Conservation (phyloP, 805 yeast species). For the Pichia exigua region DNA sequence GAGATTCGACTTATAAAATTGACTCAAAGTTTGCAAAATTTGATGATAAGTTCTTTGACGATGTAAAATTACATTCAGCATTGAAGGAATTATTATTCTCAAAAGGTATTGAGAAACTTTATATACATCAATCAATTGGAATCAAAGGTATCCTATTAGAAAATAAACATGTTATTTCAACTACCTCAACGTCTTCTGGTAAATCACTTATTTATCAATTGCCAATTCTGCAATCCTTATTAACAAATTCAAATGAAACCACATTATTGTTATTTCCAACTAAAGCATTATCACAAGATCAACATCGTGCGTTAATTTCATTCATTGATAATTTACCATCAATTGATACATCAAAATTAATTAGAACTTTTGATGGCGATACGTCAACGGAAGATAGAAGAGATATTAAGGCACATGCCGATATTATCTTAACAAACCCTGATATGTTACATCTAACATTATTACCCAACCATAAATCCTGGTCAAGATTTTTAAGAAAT, state of each 20-base stretch:
- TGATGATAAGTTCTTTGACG: slow-evolving; percentile 12
- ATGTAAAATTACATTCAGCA: slow-evolving; percentile 43
- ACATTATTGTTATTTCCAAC: slow-evolving; percentile 93
- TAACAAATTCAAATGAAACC: slow-evolving; percentile 40
- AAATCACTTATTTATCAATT: slow-evolving; percentile 88
- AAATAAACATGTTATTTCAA: slow-evolving; percentile 67
- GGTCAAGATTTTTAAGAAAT: slow-evolving; percentile 64
- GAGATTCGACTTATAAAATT: slow-evolving; percentile 35
- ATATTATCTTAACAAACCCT: slow-evolving; percentile 88
- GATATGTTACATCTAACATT: slow-evolving; percentile 86
- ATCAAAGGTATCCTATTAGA: slow-evolving; percentile 42
- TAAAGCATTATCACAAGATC: slow-evolving; percentile 96
- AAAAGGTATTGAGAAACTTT: slow-evolving; percentile 47
- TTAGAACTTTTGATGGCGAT: slow-evolving; percentile 82
- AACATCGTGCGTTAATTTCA: slow-evolving; percentile 64
- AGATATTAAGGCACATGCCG: slow-evolving; percentile 52
- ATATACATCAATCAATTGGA: slow-evolving; percentile 79
- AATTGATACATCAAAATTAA: slow-evolving; percentile 3
- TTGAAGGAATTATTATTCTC: slow-evolving; percentile 31
- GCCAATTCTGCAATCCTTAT: slow-evolving; percentile 56
- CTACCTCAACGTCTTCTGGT: slow-evolving; percentile 97
- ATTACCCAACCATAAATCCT: slow-evolving; percentile 65
- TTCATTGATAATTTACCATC: slow-evolving; percentile 8
- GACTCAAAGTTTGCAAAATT: slow-evolving; percentile 40
- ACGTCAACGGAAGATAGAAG: slow-evolving; percentile 54